Evolutionary conservation across 371 early-diverging fungal species (phyloP).

Genomic region (Actinomucor elegans): DNA sequence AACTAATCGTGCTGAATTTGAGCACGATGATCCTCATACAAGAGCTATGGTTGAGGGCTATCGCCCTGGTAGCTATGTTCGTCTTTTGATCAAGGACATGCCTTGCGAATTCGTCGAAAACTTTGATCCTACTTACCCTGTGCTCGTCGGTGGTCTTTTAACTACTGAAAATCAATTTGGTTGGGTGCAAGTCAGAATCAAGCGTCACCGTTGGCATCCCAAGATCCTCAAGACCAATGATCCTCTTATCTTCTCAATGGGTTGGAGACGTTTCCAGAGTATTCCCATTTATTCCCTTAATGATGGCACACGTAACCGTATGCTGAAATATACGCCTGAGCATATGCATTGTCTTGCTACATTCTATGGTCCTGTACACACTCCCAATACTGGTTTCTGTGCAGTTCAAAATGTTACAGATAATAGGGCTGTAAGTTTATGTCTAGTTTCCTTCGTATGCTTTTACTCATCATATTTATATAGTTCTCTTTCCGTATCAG

Average conservation of each 20-base stretch:
- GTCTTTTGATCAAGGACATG: slow-evolving; percentile 84
- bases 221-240: slow-evolving; percentile 97
- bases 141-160: slow-evolving; percentile 89
- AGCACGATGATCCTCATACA: slow-evolving; percentile 72
- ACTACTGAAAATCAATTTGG: slow-evolving; percentile 89
- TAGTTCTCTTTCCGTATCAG: slow-evolving; percentile 88
- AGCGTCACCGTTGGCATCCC: slow-evolving; percentile 97
- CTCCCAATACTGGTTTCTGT: slow-evolving; percentile 97
- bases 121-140: slow-evolving; percentile 86
- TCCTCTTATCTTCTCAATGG: slow-evolving; percentile 96
- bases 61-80: slow-evolving; percentile 92
- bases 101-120: slow-evolving; percentile 92
- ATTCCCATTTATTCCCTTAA: slow-evolving; percentile 94
- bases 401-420: slow-evolving; percentile 82
- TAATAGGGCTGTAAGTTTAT: slow-evolving; percentile 53
- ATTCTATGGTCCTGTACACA: slow-evolving; percentile 89
- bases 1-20: slow-evolving; percentile 86
- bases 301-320: slow-evolving; percentile 92
- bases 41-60: slow-evolving; percentile 84
- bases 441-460: background rate
- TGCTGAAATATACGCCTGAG: slow-evolving; percentile 99
- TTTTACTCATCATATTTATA: background rate
- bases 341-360: slow-evolving; percentile 98
- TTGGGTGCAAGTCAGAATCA: slow-evolving; percentile 93
- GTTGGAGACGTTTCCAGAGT: slow-evolving; percentile 98